Percentiles rank a stretch among this genome's conserved stretches.
These are phyloP conservation scores for Aristolochia contorta DNA, from an alignment of 164 flowering plant genomes.

Conservation along the genomic window DNA sequence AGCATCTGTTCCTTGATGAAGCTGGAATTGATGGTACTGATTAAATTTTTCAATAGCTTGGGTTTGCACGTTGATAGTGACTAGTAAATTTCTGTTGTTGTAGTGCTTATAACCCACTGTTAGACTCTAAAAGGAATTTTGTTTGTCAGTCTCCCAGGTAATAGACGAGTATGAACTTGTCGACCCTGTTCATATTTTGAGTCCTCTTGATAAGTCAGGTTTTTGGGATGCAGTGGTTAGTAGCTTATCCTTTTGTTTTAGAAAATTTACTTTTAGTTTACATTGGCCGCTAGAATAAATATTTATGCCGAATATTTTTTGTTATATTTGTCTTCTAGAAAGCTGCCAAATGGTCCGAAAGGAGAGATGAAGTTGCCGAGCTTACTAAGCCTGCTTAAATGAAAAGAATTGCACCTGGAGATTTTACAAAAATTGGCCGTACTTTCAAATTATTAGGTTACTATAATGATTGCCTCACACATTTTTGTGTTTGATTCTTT, in stretches of 20 bases:
- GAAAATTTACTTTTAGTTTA: no score
- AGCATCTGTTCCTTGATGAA: slow-evolving; percentile 67
- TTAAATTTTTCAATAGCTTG: background rate
- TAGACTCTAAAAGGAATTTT: slow-evolving; percentile 6
- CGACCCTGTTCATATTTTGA: slow-evolving; percentile 95
- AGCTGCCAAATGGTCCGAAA: no score
- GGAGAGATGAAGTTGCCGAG: no score
- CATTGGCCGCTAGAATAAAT: no score
- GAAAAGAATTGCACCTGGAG: no score
- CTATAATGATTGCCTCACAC: no score
- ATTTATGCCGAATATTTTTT: no score
- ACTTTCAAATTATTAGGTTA: slow-evolving; percentile 33
- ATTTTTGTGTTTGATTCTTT: background rate
- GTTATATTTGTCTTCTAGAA: no score
- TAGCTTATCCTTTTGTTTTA: slow-evolving; percentile 8
- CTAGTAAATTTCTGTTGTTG: background rate
- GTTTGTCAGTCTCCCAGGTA: slow-evolving; percentile 69
- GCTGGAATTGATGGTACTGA: slow-evolving; percentile 52
- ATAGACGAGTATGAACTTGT: slow-evolving; percentile 96
- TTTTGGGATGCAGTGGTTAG: slow-evolving; percentile 99
- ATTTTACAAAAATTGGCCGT: slow-evolving; percentile 83
- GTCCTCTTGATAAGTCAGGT: slow-evolving; percentile 89
- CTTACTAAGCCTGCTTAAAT: no score
- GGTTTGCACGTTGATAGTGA: background rate
- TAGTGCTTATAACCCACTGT: background rate